These are phyloP conservation scores for Dalbergia oliveri DNA, from an alignment of 306 rosid genomes.

Conservation along the genomic window DNA sequence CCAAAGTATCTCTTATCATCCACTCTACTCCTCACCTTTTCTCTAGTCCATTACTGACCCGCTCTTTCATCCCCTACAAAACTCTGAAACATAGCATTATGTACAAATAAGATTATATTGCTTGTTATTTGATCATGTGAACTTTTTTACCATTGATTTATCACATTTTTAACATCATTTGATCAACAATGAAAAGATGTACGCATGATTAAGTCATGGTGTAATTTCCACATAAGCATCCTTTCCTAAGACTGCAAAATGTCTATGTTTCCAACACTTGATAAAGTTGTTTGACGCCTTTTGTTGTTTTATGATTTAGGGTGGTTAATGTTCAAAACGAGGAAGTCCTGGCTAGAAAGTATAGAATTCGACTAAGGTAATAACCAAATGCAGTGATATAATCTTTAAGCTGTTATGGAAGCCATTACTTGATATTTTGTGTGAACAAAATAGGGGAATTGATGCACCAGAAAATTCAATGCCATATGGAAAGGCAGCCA, in stretches of 20 bases:
- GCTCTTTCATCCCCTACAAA: no score
- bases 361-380: constrained; percentile 89
- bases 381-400: background rate
- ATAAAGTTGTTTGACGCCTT: background rate
- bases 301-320: constrained; percentile 50
- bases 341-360: constrained; percentile 80
- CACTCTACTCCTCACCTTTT: no score
- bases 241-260: background rate
- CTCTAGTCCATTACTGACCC: no score
- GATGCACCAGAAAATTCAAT: constrained; percentile 89
- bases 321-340: constrained; percentile 59
- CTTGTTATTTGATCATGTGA: no score
- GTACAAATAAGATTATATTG: no score
- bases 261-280: constrained; percentile 3
- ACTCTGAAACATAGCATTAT: no score
- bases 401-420: background rate
- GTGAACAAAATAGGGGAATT: constrained; percentile 69
- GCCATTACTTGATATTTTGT: background rate
- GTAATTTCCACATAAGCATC: no score
- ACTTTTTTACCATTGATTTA: no score
- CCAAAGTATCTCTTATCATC: no score
- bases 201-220: no score
- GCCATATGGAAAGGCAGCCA: constrained; percentile 90
- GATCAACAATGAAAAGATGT: no score
- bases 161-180: no score